A percentile compares a stretch with the other conserved stretches of the same genome.
Conservation (phyloP, 2,329 filamentous ascomycete species). For the Uncinocarpus reesii region DNA sequence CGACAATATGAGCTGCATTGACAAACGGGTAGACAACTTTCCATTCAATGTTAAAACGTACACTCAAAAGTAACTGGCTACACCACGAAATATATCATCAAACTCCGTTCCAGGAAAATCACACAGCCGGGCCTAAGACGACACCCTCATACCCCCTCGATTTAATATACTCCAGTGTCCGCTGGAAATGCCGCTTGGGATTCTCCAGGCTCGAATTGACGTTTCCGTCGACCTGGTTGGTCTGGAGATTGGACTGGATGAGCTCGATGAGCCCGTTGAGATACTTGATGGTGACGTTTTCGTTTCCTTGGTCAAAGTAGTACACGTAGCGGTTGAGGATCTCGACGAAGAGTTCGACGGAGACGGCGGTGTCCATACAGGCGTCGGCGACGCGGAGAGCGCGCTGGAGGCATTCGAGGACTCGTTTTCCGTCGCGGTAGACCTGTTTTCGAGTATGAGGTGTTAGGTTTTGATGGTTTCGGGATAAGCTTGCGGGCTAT, state of each 20-base stretch:
- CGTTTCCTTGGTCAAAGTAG: constrained; percentile 98
- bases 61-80: no score
- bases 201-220: constrained; percentile 68
- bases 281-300: constrained; percentile 96
- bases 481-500: no score
- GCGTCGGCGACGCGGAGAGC: constrained; percentile 93
- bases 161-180: constrained; percentile 87
- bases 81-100: no score
- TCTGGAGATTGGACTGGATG: constrained; percentile 89
- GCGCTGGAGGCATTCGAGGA: constrained; percentile 89
- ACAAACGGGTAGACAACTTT: no score
- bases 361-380: constrained; percentile 97
- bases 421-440: constrained; percentile 93
- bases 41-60: constrained; percentile 7
- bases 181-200: constrained; percentile 85
- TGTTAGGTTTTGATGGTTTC: no score
- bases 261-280: constrained; percentile 96
- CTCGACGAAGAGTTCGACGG: constrained; percentile 95
- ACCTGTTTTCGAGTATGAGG: constrained; percentile 41
- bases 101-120: no score
- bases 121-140: constrained; percentile 54
- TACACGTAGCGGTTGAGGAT: constrained; percentile 98
- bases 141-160: constrained; percentile 89
- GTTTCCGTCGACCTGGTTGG: constrained; percentile 57
- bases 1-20: no score